These are phyloP conservation scores for Gliomastix tumulicola DNA, from an alignment of 2,329 filamentous ascomycete species.

Conservation along the genomic window DNA sequence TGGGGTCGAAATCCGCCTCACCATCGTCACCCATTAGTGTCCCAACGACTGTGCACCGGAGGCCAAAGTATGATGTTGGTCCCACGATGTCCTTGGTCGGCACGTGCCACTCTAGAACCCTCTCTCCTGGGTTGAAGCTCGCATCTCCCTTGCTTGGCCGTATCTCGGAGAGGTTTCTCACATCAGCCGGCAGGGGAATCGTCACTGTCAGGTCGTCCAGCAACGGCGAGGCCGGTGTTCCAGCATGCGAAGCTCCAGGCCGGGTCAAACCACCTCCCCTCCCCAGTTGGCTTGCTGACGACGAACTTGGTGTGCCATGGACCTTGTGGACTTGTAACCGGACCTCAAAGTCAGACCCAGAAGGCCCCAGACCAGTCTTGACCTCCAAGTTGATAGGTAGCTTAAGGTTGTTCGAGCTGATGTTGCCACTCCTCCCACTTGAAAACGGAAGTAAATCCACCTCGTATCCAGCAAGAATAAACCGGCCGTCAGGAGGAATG, in stretches of 20 bases:
- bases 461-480: slow-evolving; percentile 90
- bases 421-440: slow-evolving; percentile 45
- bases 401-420: slow-evolving; percentile 60
- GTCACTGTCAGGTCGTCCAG: slow-evolving; percentile 74
- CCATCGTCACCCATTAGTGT: slow-evolving; percentile 40
- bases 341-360: slow-evolving; percentile 83
- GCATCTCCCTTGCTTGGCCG: slow-evolving; percentile 78
- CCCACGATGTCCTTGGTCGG: slow-evolving; percentile 67
- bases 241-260: slow-evolving; percentile 33
- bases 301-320: slow-evolving; percentile 31
- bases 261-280: slow-evolving; percentile 33
- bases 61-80: slow-evolving; percentile 60
- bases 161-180: slow-evolving; percentile 79
- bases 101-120: slow-evolving; percentile 75
- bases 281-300: slow-evolving; percentile 27
- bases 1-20: slow-evolving; percentile 39
- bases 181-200: slow-evolving; percentile 70
- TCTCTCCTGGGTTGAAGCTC: slow-evolving; percentile 67
- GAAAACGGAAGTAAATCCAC: slow-evolving; percentile 78
- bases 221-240: slow-evolving; percentile 49
- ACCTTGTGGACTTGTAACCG: slow-evolving; percentile 64
- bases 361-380: slow-evolving; percentile 67
- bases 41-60: slow-evolving; percentile 77
- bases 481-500: slow-evolving; percentile 88
- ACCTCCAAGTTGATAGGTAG: slow-evolving; percentile 79